These are phyloP conservation scores for Tanacetum coccineum DNA, from an alignment of 129 eudicot species.

Conservation along the genomic window DNA sequence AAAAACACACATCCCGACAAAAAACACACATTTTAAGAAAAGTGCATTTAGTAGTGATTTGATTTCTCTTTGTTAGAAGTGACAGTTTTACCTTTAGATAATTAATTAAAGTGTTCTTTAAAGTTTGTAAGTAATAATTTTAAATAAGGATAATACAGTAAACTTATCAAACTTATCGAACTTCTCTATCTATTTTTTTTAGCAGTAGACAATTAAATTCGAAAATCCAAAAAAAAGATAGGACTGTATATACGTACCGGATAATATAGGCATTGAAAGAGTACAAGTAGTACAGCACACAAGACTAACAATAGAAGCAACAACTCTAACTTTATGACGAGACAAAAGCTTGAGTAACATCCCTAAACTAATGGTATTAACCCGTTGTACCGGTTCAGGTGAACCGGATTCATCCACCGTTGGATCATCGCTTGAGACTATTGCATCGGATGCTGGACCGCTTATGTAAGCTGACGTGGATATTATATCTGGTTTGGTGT, in stretches of 20 bases:
- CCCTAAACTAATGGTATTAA: slow-evolving; percentile 58
- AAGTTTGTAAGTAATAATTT: too few species aligned
- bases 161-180: too few species aligned
- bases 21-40: too few species aligned
- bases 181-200: too few species aligned
- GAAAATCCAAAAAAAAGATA: too few species aligned
- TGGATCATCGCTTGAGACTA: slow-evolving; percentile 44
- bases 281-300: slow-evolving; percentile 66
- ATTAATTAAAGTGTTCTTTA: too few species aligned
- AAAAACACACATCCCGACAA: too few species aligned
- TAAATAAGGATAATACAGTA: too few species aligned
- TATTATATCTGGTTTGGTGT: neutral
- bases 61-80: too few species aligned
- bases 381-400: slow-evolving; percentile 35
- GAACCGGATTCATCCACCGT: slow-evolving; percentile 38
- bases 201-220: too few species aligned
- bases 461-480: slow-evolving; percentile 46
- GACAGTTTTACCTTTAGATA: too few species aligned
- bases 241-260: slow-evolving; percentile 57
- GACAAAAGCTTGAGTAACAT: slow-evolving; percentile 53
- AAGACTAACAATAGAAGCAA: slow-evolving; percentile 50
- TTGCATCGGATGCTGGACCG: slow-evolving; percentile 82
- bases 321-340: slow-evolving; percentile 61
- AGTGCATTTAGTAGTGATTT: too few species aligned
- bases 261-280: slow-evolving; percentile 75